A percentile compares a stretch with the other conserved stretches of the same genome.
These are phyloP conservation scores for Solanum pimpinellifolium DNA, from an alignment of 257 asterid species.

Conservation along the genomic window DNA sequence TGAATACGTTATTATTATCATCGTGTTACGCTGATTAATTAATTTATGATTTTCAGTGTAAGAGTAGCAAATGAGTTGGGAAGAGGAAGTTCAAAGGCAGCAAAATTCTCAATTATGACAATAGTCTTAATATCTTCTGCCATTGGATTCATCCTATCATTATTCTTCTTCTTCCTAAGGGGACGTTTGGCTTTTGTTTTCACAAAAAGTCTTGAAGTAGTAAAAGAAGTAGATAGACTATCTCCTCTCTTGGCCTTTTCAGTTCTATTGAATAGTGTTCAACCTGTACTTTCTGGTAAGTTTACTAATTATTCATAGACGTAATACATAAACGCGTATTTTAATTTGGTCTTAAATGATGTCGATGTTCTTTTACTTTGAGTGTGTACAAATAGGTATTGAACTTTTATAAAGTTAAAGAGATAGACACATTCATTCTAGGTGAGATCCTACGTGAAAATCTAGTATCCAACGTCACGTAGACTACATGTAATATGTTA, in stretches of 20 bases:
- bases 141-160: slow-evolving; percentile 31
- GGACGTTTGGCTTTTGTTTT: slow-evolving; percentile 47
- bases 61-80: slow-evolving; percentile 73
- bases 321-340: too few species aligned
- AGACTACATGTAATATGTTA: too few species aligned
- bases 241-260: slow-evolving; percentile 62
- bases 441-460: too few species aligned
- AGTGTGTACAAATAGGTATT: too few species aligned
- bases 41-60: slow-evolving; percentile 21
- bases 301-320: not conserved
- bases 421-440: too few species aligned
- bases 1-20: not conserved
- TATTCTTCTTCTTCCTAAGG: slow-evolving; percentile 41
- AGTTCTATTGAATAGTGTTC: slow-evolving; percentile 33
- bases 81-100: slow-evolving; percentile 49
- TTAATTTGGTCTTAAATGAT: too few species aligned
- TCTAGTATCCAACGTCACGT: too few species aligned
- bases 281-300: not conserved
- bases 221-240: slow-evolving; percentile 30
- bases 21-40: not conserved
- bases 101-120: slow-evolving; percentile 35
- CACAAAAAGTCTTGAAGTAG: slow-evolving; percentile 32
- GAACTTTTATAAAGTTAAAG: too few species aligned
- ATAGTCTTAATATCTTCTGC: slow-evolving; percentile 34
- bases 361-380: too few species aligned